Conservation (phyloP, 192 early-diverging fungal species). For the Funneliformis geosporum region DNA sequence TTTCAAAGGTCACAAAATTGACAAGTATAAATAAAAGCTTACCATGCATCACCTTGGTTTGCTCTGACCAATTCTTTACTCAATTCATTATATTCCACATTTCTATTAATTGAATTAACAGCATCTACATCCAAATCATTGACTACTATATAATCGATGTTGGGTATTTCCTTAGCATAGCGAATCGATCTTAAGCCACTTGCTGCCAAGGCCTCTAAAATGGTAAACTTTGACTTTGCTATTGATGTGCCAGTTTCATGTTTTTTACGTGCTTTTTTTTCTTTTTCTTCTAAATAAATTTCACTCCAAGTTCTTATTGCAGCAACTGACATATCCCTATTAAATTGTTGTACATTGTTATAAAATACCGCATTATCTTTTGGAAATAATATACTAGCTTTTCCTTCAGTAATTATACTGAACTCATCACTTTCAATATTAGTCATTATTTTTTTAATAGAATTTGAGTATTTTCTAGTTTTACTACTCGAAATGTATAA, state of each 20-base stretch:
- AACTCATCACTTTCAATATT: neutral
- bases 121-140: slow-evolving; percentile 93
- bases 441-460: neutral
- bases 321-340: slow-evolving; percentile 96
- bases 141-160: slow-evolving; percentile 75
- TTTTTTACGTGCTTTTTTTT: slow-evolving; percentile 56
- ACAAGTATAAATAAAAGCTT: slow-evolving; percentile 27
- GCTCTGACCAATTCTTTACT: slow-evolving; percentile 71
- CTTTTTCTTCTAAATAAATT: slow-evolving; percentile 66
- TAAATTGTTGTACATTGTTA: slow-evolving; percentile 97
- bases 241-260: slow-evolving; percentile 18
- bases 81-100: slow-evolving; percentile 82
- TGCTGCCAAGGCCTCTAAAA: slow-evolving; percentile 94
- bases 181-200: slow-evolving; percentile 93
- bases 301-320: slow-evolving; percentile 92
- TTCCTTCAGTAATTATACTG: slow-evolving; percentile 71
- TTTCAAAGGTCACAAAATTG: neutral
- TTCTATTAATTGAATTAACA: slow-evolving; percentile 83
- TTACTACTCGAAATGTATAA: neutral
- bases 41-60: slow-evolving; percentile 86
- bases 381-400: slow-evolving; percentile 83
- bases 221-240: slow-evolving; percentile 47
- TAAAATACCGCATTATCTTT: slow-evolving; percentile 95
- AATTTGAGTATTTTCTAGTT: neutral
- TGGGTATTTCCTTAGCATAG: slow-evolving; percentile 92